Evolutionary conservation across 176 grass and related monocot genomes (phyloP).

Genomic region (Guadua angustifolia): DNA sequence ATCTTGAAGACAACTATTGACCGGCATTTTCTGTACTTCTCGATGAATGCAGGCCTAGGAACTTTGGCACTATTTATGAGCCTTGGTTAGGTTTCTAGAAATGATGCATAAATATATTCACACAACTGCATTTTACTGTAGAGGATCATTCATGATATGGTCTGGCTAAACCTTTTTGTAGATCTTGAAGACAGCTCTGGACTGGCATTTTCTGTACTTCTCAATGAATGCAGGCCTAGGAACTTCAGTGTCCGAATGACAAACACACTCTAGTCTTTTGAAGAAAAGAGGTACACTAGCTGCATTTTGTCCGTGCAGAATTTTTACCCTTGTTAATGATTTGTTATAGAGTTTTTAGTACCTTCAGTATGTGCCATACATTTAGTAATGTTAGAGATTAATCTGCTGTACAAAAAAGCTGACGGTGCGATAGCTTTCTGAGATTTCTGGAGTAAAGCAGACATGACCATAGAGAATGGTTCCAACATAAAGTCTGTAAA

Average conservation of each 20-base stretch:
- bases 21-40: background rate
- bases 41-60: background rate
- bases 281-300: constrained; percentile 18
- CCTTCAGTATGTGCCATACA: background rate
- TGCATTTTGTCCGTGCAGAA: background rate
- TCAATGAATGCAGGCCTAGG: background rate
- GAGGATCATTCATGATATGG: background rate
- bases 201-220: background rate
- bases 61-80: background rate
- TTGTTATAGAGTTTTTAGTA: background rate
- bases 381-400: background rate
- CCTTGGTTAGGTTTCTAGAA: background rate
- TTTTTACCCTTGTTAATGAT: background rate
- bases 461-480: background rate
- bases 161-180: background rate
- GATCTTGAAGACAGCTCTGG: background rate
- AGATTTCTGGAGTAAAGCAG: constrained; percentile 20
- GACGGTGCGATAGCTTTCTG: background rate
- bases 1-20: background rate
- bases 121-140: background rate
- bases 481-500: background rate
- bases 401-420: background rate
- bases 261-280: background rate
- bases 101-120: background rate
- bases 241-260: background rate